A percentile compares a stretch with the other conserved stretches of the same genome.
Evolutionary conservation across 108 stramenopile species (phyloP).

Genomic region (Fistulifera solaris): DNA sequence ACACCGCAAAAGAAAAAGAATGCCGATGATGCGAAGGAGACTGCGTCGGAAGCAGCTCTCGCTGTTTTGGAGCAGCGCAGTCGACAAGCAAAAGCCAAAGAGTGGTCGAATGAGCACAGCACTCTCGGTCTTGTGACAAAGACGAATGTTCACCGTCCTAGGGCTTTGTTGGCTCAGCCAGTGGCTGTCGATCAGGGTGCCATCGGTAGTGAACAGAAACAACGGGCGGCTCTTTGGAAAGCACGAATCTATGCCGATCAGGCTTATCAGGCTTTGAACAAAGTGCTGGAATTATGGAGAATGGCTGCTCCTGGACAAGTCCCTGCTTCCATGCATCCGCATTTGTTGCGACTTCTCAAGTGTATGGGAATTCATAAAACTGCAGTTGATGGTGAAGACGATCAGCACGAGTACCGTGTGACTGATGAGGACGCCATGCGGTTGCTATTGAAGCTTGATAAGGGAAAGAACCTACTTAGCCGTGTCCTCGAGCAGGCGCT

Average conservation of each 20-base stretch:
- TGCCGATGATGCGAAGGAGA: slow-evolving; percentile 23
- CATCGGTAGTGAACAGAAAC: slow-evolving; percentile 19
- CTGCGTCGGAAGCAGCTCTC: slow-evolving; percentile 25
- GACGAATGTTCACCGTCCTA: slow-evolving; percentile 63
- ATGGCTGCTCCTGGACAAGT: slow-evolving; percentile 30
- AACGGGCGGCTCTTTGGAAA: slow-evolving; percentile 62
- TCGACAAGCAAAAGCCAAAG: slow-evolving; percentile 49
- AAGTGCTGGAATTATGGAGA: slow-evolving; percentile 55
- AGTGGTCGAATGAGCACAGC: slow-evolving; percentile 55
- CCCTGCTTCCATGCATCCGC: slow-evolving; percentile 51
- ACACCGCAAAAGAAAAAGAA: slow-evolving; percentile 25
- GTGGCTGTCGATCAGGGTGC: slow-evolving; percentile 18
- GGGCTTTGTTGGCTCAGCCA: slow-evolving; percentile 67
- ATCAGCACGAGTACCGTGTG: slow-evolving; percentile 11
- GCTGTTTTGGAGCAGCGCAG: slow-evolving; percentile 34
- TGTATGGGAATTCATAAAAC: slow-evolving; percentile 48
- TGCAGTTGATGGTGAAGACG: slow-evolving; percentile 18
- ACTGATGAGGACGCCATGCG: slow-evolving; percentile 23
- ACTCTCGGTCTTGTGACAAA: slow-evolving; percentile 59
- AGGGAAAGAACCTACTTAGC: slow-evolving; percentile 58
- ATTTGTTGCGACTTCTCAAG: slow-evolving; percentile 56
- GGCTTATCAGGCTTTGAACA: slow-evolving; percentile 66
- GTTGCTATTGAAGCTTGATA: slow-evolving; percentile 47
- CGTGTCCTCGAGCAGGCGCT: slow-evolving; percentile 68
- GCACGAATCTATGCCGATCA: slow-evolving; percentile 75